Evolutionary conservation across 225 moss, liverwort and hornwort genomes (phyloP), one percentile per base, ranked within the genome.

Genomic region (Thuidium tamariscinum): DNA sequence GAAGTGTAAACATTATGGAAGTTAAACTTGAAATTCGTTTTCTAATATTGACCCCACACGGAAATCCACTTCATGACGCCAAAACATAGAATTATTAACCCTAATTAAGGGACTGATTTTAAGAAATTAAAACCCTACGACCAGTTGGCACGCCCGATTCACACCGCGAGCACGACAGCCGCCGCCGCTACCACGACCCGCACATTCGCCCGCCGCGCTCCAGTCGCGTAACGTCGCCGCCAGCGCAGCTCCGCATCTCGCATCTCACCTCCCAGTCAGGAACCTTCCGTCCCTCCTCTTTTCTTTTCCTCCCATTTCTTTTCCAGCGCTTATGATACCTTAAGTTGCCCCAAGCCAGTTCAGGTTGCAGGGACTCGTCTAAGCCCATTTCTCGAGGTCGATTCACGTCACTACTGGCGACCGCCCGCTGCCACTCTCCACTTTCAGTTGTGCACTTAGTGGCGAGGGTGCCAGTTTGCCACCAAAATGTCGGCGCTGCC

Each of bases 11-110:
- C 16, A 44, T 42, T 22, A 16, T 10, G 1, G 5, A 44, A 42
- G 10, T 10, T 44, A 44, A 71, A 44, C 3, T 44, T n/a, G n/a
- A 17, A 42, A 44, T 71, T 44, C 29, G 5, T 29, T 71, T 27
- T 71, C 2, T 0, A 0, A 46, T 17, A 10, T 29, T 13, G 13
- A 39, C 23, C 39, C 13, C 2, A 23, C 2, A 39, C 13, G 4
- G 4, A 68, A 22, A 2, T 68, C 13, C 2, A 0, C 23, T 23
- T 39, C 7, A 23, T 2, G 0, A 39, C 13, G 7, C 0, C 4
- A 13, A 23, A 13, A 14, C 42, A 41, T 9, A 27, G 9, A 70
- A 29, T 71, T 17, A 44, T 3, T 0, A 0, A 44, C 4, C 4
- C 18, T 6, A 7, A 48, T 46, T 30, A 30, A 18, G 2, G 0